Evolutionary conservation across 805 yeast species (phyloP).

Genomic region (Wickerhamiella bombiphila): DNA sequence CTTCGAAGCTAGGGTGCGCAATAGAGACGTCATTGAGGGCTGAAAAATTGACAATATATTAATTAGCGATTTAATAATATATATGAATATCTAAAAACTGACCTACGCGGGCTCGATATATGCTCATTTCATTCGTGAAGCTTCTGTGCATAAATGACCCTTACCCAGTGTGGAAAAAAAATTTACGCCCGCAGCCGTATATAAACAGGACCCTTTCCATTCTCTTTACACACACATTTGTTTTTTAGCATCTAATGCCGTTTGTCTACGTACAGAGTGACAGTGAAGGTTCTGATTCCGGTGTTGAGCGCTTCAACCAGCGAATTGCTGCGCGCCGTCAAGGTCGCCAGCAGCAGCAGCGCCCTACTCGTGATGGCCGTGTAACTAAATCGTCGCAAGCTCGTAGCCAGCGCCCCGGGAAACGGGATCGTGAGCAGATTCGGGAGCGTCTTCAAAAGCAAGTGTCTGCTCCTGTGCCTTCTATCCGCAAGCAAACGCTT

Average conservation of each 20-base stretch:
- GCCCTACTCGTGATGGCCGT: slow-evolving; percentile 1
- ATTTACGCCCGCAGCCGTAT: neutral
- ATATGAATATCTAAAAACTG: no score
- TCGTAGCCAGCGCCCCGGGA: slow-evolving; percentile 6
- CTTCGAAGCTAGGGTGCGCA: no score
- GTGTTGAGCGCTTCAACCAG: slow-evolving; percentile 3
- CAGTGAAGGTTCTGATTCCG: slow-evolving; percentile 14
- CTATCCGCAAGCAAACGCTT: slow-evolving; percentile 11
- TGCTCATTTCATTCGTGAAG: neutral
- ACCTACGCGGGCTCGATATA: no score
- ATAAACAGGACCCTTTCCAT: slow-evolving; percentile 2
- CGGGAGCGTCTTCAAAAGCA: slow-evolving; percentile 72
- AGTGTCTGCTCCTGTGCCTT: slow-evolving; percentile 61
- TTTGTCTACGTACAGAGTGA: slow-evolving; percentile 21
- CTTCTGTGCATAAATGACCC: neutral
- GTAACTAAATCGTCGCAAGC: slow-evolving; percentile 10
- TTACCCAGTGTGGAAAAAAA: slow-evolving; percentile 10
- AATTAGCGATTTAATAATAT: no score
- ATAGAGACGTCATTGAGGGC: no score
- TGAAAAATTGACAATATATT: no score
- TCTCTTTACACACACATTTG: neutral
- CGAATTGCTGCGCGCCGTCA: slow-evolving; percentile 5
- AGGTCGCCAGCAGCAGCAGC: neutral
- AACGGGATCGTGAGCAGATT: slow-evolving; percentile 39
- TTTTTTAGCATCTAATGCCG: no score